Evolutionary conservation across 805 yeast genomes (phyloP).

Genomic region (Yarrowia keelungensis): DNA sequence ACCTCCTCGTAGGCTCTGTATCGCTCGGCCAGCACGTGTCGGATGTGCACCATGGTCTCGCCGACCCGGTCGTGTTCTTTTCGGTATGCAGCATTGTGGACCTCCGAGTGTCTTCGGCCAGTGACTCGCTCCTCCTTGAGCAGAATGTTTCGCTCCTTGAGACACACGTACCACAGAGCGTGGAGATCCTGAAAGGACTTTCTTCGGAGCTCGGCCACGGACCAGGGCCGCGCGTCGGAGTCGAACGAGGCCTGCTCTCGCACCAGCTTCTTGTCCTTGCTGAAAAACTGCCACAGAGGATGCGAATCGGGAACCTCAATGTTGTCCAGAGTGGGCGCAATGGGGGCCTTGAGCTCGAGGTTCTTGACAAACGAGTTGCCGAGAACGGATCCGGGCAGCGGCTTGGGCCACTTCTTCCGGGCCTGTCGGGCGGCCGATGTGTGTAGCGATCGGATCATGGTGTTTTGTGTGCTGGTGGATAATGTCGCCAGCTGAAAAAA

Average conservation of each 20-base stretch:
- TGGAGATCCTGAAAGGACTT: constrained; percentile 93
- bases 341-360: constrained; percentile 70
- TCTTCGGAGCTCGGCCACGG: constrained; percentile 84
- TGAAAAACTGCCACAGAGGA: constrained; percentile 94
- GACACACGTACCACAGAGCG: constrained; percentile 84
- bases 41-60: constrained; percentile 76
- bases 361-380: constrained; percentile 26
- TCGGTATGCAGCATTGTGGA: constrained; percentile 46
- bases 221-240: constrained; percentile 73
- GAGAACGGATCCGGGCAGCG: constrained; percentile 22
- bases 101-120: constrained; percentile 48
- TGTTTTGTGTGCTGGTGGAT: constrained; percentile 8
- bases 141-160: constrained; percentile 81
- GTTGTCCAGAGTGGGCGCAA: constrained; percentile 80
- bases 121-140: constrained; percentile 75
- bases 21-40: constrained; percentile 87
- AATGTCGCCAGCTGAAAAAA: constrained; percentile 17
- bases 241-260: constrained; percentile 61
- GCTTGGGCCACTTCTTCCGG: constrained; percentile 39
- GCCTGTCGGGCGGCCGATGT: constrained; percentile 36
- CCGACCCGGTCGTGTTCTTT: constrained; percentile 56
- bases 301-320: constrained; percentile 80
- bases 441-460: constrained; percentile 37
- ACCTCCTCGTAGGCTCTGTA: constrained; percentile 72
- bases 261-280: constrained; percentile 62